Base-by-base conservation (phyloP, 1,139 yeast species). In the Kurtzmaniella quercitrusa region DNA sequence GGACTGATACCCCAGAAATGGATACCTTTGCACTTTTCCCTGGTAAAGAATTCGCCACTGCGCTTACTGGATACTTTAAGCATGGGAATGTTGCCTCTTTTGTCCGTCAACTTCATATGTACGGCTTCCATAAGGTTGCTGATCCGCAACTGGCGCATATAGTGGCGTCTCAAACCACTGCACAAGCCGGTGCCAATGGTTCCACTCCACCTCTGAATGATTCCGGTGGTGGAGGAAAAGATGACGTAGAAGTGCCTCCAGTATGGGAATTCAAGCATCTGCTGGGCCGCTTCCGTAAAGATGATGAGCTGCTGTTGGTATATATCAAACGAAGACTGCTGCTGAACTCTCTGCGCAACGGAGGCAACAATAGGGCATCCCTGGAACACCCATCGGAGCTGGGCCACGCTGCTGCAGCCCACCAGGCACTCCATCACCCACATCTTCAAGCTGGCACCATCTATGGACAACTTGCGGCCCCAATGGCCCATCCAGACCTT, bases 181-280 rank as follows among this genome's bases (percentile, higher is more conserved):
- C 51, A 15, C 52, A 47, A 34, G 34, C 36, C 21, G 42, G 37
- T 34, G 29, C 23, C 10, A 42, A 31, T 37, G 24, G 37, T 3
- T 34, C 27, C 17, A 24, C 36, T 15, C 40, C 48, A 42, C n/a
- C 23, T n/a, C 36, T 31, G 36, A n/a, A 4, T 12, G 33, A 27
- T n/a, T 27, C 31, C 5, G 31, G 14, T 7, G 12, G 5, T 7
- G 14, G 31, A 10, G 36, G 10, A 12, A 31, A 46, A 31, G 51
- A 51, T 36, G 65, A 61, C 40, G 57, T 63, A 42, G 66, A 59
- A 44, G 46, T 53, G 34, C 62, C 64, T 19, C 65, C 71, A 48
- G 57, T 77, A 4, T 91, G 98, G 98, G 95, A 88, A 62, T 91
- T 91, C 65, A 83, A 84, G 51, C 98, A 91, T 58, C 81, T 86